Conservation (phyloP, 2,329 filamentous ascomycete genomes). For the Clonostachys byssicola region DNA sequence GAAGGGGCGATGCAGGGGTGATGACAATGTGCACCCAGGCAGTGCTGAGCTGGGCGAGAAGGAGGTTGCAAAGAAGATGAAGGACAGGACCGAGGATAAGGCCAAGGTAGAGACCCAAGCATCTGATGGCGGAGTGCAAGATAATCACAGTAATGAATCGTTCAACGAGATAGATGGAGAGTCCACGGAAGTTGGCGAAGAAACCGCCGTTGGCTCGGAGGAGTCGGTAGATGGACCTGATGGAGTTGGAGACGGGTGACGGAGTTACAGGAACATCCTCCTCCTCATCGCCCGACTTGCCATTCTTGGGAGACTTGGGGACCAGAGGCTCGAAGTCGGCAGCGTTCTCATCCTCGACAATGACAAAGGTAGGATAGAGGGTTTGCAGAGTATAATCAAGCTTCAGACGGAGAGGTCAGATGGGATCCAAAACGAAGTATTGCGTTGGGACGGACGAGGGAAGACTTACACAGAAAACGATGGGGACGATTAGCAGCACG, state of each 20-base stretch:
- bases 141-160: conserved; percentile 25
- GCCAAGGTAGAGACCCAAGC: conserved; percentile 40
- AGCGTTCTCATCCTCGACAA: conserved; percentile 53
- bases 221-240: conserved; percentile 45
- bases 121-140: conserved; percentile 10
- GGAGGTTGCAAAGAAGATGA: conserved; percentile 53
- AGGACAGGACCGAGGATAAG: conserved; percentile 32
- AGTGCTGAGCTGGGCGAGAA: conserved; percentile 65
- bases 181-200: conserved; percentile 65
- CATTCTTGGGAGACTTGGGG: conserved; percentile 29
- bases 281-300: conserved; percentile 19
- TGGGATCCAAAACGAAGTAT: neutral
- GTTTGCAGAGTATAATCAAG: conserved; percentile 30
- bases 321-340: conserved; percentile 49
- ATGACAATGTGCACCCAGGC: conserved; percentile 87
- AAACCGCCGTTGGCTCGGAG: conserved; percentile 62
- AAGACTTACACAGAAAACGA: conserved; percentile 33
- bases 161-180: conserved; percentile 44
- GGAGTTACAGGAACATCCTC: conserved; percentile 23
- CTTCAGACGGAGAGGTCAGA: neutral
- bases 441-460: neutral
- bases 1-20: conserved; percentile 57
- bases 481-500: conserved; percentile 38
- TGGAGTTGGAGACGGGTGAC: conserved; percentile 42
- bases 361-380: conserved; percentile 50